phyloP scores from a whole-genome alignment of 2,329 filamentous ascomycete genomes.

The Sordariomycetes sp. region DNA sequence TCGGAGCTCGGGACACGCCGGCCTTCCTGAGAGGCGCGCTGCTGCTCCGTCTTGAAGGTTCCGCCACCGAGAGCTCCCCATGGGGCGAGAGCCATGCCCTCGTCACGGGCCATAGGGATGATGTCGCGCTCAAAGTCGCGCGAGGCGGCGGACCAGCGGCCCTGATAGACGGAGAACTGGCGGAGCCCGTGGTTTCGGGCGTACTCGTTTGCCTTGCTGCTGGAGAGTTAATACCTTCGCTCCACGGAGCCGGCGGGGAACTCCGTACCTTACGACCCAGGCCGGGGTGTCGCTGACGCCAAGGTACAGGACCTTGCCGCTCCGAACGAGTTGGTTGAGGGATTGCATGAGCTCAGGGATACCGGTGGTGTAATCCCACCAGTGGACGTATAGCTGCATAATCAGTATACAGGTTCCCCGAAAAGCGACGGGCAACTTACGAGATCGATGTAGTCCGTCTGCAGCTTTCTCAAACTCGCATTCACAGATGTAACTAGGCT shows the following conservation, averaged over 20 bases:
- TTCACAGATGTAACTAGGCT: slow-evolving; percentile 41
- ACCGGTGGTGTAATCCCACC: slow-evolving; percentile 13
- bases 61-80: slow-evolving; percentile 44
- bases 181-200: slow-evolving; percentile 13
- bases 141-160: slow-evolving; percentile 23
- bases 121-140: slow-evolving; percentile 28
- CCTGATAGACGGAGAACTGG: slow-evolving; percentile 23
- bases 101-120: slow-evolving; percentile 26
- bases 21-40: slow-evolving; percentile 12
- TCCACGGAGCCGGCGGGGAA: neutral
- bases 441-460: slow-evolving; percentile 58
- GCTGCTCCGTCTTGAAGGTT: slow-evolving; percentile 25
- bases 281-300: slow-evolving; percentile 16
- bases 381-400: slow-evolving; percentile 14
- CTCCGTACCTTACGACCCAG: slow-evolving; percentile 13
- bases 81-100: slow-evolving; percentile 39
- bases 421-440: slow-evolving; percentile 17
- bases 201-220: slow-evolving; percentile 12
- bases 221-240: neutral
- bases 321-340: slow-evolving; percentile 12
- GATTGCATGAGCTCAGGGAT: slow-evolving; percentile 14
- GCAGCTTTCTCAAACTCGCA: slow-evolving; percentile 43
- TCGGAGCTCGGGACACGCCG: slow-evolving; percentile 19
- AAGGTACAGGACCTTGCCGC: slow-evolving; percentile 16
- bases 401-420: neutral